phyloP scores from a whole-genome alignment of 441 rosid species.

The Rhodomyrtus psidioides region DNA sequence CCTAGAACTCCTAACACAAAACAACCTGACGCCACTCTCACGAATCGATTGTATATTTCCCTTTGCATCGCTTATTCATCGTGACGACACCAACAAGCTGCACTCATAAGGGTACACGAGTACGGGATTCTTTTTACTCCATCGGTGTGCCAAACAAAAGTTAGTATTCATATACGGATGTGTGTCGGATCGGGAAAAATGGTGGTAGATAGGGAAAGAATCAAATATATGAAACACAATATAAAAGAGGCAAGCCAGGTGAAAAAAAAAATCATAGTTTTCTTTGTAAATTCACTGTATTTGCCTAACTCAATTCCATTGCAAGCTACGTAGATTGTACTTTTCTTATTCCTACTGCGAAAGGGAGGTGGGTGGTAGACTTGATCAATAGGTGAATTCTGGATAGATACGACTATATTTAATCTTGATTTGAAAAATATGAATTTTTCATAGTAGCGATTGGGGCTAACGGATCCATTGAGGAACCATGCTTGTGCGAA shows the following conservation, averaged over 20 bases:
- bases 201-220: too few relatives aligned
- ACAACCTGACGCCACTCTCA: too few relatives aligned
- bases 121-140: too few relatives aligned
- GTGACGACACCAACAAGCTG: too few relatives aligned
- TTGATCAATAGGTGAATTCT: not conserved
- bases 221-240: not conserved
- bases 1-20: too few relatives aligned
- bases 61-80: too few relatives aligned
- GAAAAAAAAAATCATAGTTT: not conserved
- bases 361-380: not conserved
- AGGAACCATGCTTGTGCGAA: too few relatives aligned
- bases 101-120: too few relatives aligned
- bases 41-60: too few relatives aligned
- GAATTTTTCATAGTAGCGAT: not conserved
- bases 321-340: not conserved
- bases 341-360: not conserved
- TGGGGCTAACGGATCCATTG: too few relatives aligned
- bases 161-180: not conserved
- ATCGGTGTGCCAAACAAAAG: not conserved
- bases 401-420: not conserved
- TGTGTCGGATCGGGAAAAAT: rapidly evolving
- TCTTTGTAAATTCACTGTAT: too few relatives aligned
- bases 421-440: not conserved
- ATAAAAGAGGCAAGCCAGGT: not conserved
- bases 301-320: not conserved